Conservation (phyloP, 805 yeast genomes). For the Kodamaea hsintzibuensis region DNA sequence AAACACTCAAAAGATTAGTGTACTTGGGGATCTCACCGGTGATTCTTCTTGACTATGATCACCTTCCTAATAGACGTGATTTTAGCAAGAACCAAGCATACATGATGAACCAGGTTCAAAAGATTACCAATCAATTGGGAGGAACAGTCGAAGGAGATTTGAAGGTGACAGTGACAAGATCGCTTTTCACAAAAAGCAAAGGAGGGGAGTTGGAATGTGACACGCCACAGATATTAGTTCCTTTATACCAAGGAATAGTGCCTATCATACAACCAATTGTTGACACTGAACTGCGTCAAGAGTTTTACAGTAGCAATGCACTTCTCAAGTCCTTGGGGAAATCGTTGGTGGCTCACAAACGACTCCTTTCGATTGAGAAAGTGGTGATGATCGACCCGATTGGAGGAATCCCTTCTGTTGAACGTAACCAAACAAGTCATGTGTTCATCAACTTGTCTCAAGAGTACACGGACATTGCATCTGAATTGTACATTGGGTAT, state of each 20-base stretch:
- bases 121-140: constrained; percentile 23
- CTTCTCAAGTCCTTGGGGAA: constrained; percentile 28
- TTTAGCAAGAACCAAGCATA: constrained; percentile 34
- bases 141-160: constrained; percentile 21
- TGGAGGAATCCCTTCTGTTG: constrained; percentile 92
- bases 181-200: constrained; percentile 24
- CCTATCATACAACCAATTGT: constrained; percentile 68
- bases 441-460: constrained; percentile 84
- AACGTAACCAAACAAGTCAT: constrained; percentile 78
- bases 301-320: constrained; percentile 22
- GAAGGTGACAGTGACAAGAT: constrained; percentile 27
- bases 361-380: constrained; percentile 66
- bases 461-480: constrained; percentile 65
- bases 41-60: constrained; percentile 38
- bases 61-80: constrained; percentile 18
- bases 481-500: constrained; percentile 64
- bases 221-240: constrained; percentile 33
- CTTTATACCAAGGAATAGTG: constrained; percentile 41
- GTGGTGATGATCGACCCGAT: constrained; percentile 72
- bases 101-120: constrained; percentile 34
- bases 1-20: constrained; percentile 54
- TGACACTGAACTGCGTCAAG: constrained; percentile 21
- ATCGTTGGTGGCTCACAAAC: constrained; percentile 23
- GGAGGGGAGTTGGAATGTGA: constrained; percentile 17
- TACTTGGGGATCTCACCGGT: constrained; percentile 76